Conservation (phyloP, 148 eudicot species). For the Salicornia ramosissima region DNA sequence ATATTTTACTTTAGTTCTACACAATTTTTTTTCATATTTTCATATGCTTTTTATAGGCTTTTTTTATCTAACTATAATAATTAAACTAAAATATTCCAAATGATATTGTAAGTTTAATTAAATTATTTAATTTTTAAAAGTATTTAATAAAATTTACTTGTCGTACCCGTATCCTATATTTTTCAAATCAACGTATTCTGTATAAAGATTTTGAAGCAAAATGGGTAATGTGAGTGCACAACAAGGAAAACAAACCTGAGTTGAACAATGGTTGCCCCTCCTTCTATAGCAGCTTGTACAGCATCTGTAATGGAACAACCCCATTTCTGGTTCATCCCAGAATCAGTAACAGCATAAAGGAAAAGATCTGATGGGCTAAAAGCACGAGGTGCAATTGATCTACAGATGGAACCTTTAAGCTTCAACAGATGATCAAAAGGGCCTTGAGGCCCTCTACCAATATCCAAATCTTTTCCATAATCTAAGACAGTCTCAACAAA, state of each 20-base stretch:
- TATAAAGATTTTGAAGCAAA: too few relatives aligned
- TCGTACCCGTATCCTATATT: too few relatives aligned
- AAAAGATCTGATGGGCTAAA: slow-evolving; percentile 65
- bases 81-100: too few relatives aligned
- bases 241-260: slow-evolving; percentile 53
- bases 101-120: too few relatives aligned
- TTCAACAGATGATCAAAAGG: slow-evolving; percentile 81
- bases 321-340: slow-evolving; percentile 89
- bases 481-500: slow-evolving; percentile 70
- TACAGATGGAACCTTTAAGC: slow-evolving; percentile 44
- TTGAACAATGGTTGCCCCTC: slow-evolving; percentile 90
- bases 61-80: too few relatives aligned
- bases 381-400: slow-evolving; percentile 26
- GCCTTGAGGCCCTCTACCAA: slow-evolving; percentile 80
- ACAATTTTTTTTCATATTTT: too few relatives aligned
- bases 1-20: too few relatives aligned
- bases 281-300: slow-evolving; percentile 79
- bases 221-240: background rate
- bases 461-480: slow-evolving; percentile 67
- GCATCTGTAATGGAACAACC: slow-evolving; percentile 76
- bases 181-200: background rate
- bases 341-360: slow-evolving; percentile 94
- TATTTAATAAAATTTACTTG: too few relatives aligned
- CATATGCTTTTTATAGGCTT: too few relatives aligned
- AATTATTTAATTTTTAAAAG: too few relatives aligned